phyloP scores from a whole-genome alignment of 345 rosid species.

The Cardiospermum halicacabum region DNA sequence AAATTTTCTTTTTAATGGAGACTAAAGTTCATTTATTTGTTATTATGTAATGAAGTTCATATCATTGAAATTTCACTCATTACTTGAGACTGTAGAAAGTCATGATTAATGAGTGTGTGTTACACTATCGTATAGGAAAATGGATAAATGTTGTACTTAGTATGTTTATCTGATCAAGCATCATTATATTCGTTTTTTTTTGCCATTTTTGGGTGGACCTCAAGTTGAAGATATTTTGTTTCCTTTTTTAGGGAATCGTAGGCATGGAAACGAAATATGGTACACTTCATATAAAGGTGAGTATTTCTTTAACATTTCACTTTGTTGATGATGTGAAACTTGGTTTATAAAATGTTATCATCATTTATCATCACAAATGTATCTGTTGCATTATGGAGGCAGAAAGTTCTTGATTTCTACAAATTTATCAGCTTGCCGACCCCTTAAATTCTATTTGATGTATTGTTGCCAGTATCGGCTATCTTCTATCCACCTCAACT shows the following conservation, averaged over 20 bases:
- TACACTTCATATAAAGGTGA: conserved; percentile 73
- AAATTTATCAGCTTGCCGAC: background rate
- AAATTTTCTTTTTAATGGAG: background rate
- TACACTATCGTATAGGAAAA: background rate
- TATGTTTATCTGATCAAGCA: background rate
- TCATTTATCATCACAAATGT: background rate
- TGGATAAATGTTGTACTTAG: background rate
- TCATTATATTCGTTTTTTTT: background rate
- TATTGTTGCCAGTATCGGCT: background rate
- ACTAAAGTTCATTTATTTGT: background rate
- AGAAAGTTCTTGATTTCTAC: background rate
- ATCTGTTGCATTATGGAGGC: background rate
- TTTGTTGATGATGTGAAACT: background rate
- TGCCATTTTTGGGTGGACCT: background rate
- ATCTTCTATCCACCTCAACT: background rate
- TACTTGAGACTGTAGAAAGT: background rate
- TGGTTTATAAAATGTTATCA: background rate
- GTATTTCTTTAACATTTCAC: conserved; percentile 15
- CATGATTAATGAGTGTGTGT: background rate
- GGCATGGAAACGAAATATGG: conserved; percentile 81
- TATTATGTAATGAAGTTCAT: conserved; percentile 1
- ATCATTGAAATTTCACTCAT: background rate
- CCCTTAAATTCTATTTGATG: background rate
- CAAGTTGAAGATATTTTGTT: conserved; percentile 5
- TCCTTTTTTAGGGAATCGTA: conserved; percentile 61